Base-by-base conservation (phyloP, 306 rosid genomes). In the Corylus heterophylla region DNA sequence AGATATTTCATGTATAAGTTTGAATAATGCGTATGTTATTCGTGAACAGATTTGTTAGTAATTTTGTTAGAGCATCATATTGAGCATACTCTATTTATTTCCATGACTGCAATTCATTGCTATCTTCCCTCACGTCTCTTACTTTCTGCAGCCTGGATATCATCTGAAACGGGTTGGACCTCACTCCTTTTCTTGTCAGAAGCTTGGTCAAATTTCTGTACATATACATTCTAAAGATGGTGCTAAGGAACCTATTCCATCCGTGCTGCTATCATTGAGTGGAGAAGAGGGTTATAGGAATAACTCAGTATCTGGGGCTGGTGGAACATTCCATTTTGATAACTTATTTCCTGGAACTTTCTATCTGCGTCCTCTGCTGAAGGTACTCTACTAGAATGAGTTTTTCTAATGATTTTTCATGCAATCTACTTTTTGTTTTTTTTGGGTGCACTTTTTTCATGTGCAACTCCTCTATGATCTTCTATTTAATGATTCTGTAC, bases 271-370 rank as follows among this genome's bases (percentile, higher is more conserved):
- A 83, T 96, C 99, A 76, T 85, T 96, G 91, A 96, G 99, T 69
- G 97, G 98, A 17, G 90, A 91, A 61, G 87, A 91, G 84, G 99
- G 99, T 81, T 96, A 96, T 76, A 88, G 99, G 83, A 96, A 96
- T 89, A 96, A 93, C 85, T 86, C 98, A 2, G 90, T 96, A 69
- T 91, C 97, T 71, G 92, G 89, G 72, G 85, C 86, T 75, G 94
- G 97, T 82, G 98, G 97, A 83, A 71, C 84, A 47, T 96, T 96
- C 83, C 82, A 87, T 49, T 96, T 91, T 75, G 89, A 80, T 86
- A 83, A 86, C 82, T 85, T 96, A 84, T 96, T 93, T 85, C 98
- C 98, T 74, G 99, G 99, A 79, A 93, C 87, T 81, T 96, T 93
- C 89, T 96, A 96, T 83, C 78, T 96, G 85, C 98, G 99, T 75